Base-by-base conservation (phyloP, 805 yeast species). In the Wickerhamiella kurtzmanii region DNA sequence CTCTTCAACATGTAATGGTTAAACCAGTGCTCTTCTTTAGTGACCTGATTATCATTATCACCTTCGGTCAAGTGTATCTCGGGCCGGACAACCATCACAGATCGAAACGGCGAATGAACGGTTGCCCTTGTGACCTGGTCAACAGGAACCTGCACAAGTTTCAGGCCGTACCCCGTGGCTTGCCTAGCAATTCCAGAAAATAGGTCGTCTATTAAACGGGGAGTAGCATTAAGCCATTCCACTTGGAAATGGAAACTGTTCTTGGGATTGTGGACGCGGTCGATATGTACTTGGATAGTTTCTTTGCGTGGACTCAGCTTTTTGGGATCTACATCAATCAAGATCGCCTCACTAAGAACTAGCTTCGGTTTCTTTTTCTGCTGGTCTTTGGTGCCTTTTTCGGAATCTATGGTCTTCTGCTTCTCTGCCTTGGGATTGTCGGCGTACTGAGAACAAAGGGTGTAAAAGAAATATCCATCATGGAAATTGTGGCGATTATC, bases 381-480 rank as follows among this genome's bases (percentile, higher is more conserved):
- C 16, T n/a, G 19, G 21, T 22, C 18, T n/a, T 18, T 11, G 40
- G 39, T 25, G 8, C 19, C 22, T 6, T 17, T 17, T 5, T 17
- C 38, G 16, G 38, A 36, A 9, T 13, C 16, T 6, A 6, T 38
- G 8, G 11, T 25, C 17, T 3, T 32, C n/a, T 28, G 35, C 22
- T 13, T 8, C 28, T 35, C 41, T 2, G 35, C 5, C 1, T 37
- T 40, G 6, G 13, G 19, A 16, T 21, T 15, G 16, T 43, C 66
- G 11, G 67, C 62, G 52, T 71, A 82, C 25, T 79, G 81, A 0
- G 75, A 74, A 18, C 70, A 71, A 44, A 88, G 62, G 55, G 76
- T 79, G 58, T 89, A 89, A 62, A 89, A 89, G 60, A 87, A 89
- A 58, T 92, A 88, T 0, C 98, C 98, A 64, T 89, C 95, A 45